Conservation (phyloP, 2,329 filamentous ascomycete genomes). For the Trichoderma hamatum region DNA sequence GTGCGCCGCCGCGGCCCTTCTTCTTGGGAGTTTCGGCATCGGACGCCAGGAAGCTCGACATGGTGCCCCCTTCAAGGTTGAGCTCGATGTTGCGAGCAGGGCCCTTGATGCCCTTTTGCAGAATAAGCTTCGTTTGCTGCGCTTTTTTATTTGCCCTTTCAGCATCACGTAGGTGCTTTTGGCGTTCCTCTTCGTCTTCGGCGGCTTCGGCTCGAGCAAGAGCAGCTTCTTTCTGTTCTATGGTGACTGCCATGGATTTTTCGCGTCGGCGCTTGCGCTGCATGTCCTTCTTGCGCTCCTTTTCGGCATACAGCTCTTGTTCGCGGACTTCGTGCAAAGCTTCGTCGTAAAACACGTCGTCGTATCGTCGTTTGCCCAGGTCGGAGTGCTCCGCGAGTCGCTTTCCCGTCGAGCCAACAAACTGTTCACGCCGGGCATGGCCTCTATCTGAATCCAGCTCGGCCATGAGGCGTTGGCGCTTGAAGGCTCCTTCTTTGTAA, state of each 20-base stretch:
- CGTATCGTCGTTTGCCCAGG: conserved; percentile 74
- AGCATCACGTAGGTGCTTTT: conserved; percentile 80
- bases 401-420: conserved; percentile 58
- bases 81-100: conserved; percentile 72
- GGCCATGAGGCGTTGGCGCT: conserved; percentile 70
- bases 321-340: conserved; percentile 86
- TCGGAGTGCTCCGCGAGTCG: conserved; percentile 70
- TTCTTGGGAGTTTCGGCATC: conserved; percentile 59
- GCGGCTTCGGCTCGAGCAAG: conserved; percentile 76
- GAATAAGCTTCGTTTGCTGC: conserved; percentile 81
- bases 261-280: conserved; percentile 94
- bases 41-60: conserved; percentile 79
- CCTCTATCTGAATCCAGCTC: conserved; percentile 64
- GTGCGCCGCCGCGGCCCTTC: conserved; percentile 61
- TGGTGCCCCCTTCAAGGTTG: conserved; percentile 81
- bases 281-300: conserved; percentile 99
- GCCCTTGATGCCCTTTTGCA: conserved; percentile 84
- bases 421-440: conserved; percentile 64
- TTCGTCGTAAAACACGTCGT: conserved; percentile 74
- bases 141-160: conserved; percentile 92
- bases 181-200: conserved; percentile 79
- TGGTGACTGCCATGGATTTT: conserved; percentile 91
- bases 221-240: conserved; percentile 85
- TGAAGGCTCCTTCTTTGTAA: conserved; percentile 62
- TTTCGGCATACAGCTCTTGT: conserved; percentile 89